Base-by-base conservation (phyloP, 2,329 filamentous ascomycete genomes). In the Aspergillus fructus region DNA sequence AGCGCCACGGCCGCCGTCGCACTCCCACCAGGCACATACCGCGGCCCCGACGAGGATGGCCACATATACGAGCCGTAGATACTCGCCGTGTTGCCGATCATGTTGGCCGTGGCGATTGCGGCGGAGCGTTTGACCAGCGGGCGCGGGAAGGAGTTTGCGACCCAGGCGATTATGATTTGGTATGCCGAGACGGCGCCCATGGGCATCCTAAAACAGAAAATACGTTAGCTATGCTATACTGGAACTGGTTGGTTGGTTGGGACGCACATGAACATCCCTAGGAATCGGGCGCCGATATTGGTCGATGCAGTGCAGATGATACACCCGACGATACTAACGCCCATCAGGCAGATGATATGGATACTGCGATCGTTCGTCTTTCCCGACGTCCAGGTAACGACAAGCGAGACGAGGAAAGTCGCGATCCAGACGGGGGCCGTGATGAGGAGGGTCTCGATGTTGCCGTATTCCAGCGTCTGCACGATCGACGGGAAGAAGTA, bases 401-500 rank as follows among this genome's bases (percentile, higher is more conserved):
- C 68, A 1, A 85, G 73, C 0, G 80, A 84, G n/a, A 80, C 72
- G 1, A 82, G 68, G 61, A 83, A 85, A 0, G 79, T 85, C 0
- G 71, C 79, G 58, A 81, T 81, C 84, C 83, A 87, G 0, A 83
- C 81, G 0, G 79, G 79, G 0, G 78, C 78, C 2, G 75, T 76
- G 21, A 81, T 74, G 1, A 81, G 66, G 12, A 81, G 61, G 0
- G 80, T 79, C 34, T 79, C 68, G 24, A 78, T 76, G 41, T 76
- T 70, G 58, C 60, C 75, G 67, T 84, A 88, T 0, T 84, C 83
- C 0, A 89, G 77, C 0, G 83, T 86, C 43, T 83, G 78, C 1
- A 88, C 82, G 41, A 89, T 85, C 0, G 80, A 83, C 0, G 86
- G 86, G 71, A 88, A 88, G 73, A 87, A 87, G 66, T 87, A 87